Percentiles rank a stretch among this genome's conserved stretches.
Evolutionary conservation across 805 yeast species (phyloP).

Genomic region (Ogataea populi-albae): DNA sequence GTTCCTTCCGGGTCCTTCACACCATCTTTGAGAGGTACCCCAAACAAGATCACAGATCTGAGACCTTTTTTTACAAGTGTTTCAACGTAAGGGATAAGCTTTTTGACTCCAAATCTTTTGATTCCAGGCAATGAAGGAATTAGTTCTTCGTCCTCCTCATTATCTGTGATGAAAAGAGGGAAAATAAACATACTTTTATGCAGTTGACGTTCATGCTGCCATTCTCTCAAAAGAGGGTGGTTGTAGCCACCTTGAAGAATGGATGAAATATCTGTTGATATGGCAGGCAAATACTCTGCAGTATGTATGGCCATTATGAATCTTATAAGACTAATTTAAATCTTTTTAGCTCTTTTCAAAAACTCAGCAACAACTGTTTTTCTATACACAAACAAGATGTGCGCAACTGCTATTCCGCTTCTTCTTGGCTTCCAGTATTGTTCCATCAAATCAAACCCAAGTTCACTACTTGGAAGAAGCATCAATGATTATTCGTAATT

Average conservation of each 20-base stretch:
- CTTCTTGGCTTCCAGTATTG: too few relatives aligned
- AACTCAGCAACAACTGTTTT: too few relatives aligned
- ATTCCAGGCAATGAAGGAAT: slow-evolving; percentile 86
- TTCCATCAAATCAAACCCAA: too few relatives aligned
- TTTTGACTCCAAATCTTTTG: slow-evolving; percentile 81
- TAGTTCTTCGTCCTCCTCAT: slow-evolving; percentile 70
- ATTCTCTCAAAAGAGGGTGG: slow-evolving; percentile 81
- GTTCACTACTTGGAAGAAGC: too few relatives aligned
- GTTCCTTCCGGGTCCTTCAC: slow-evolving; percentile 80
- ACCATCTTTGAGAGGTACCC: slow-evolving; percentile 77
- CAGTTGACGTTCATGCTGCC: slow-evolving; percentile 88
- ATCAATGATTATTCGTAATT: too few relatives aligned
- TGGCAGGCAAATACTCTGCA: slow-evolving; percentile 64
- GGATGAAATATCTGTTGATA: slow-evolving; percentile 64
- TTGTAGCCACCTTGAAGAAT: slow-evolving; percentile 91
- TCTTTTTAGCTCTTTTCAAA: too few relatives aligned
- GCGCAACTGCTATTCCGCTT: too few relatives aligned
- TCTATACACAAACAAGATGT: too few relatives aligned
- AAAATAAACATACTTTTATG: slow-evolving; percentile 87
- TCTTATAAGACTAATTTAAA: too few relatives aligned
- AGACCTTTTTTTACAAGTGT: slow-evolving; percentile 77
- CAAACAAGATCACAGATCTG: slow-evolving; percentile 82
- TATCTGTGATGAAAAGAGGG: slow-evolving; percentile 83
- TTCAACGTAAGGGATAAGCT: slow-evolving; percentile 66
- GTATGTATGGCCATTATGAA: slow-evolving; percentile 39